Percentiles rank a stretch among this genome's conserved stretches.
Evolutionary conservation across 495 filamentous ascomycete genomes (phyloP).

Genomic region (Beverwykella pulmonaria): DNA sequence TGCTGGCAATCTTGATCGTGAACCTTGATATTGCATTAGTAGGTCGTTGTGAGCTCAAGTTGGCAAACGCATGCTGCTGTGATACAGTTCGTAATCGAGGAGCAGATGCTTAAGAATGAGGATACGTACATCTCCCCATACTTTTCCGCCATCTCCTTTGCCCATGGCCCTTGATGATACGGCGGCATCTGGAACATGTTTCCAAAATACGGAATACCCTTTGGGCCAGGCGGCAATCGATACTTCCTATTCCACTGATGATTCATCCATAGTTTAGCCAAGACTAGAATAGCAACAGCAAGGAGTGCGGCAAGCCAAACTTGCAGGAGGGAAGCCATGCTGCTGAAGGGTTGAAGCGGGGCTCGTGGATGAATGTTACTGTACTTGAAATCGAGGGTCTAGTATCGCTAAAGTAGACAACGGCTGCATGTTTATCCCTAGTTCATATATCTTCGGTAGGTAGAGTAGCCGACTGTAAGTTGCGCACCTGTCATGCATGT

Average conservation of each 20-base stretch:
- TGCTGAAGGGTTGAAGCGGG: neutral
- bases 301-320: neutral
- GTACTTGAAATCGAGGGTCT: no score
- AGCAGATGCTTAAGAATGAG: neutral
- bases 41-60: neutral
- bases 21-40: conserved; percentile 5
- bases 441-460: neutral
- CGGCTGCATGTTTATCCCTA: neutral
- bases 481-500: neutral
- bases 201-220: conserved; percentile 18
- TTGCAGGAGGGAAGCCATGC: neutral
- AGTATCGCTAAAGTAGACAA: neutral
- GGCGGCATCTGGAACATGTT: conserved; percentile 30
- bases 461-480: neutral
- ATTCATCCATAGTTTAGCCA: conserved; percentile 12
- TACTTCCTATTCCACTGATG: conserved; percentile 19
- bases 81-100: neutral
- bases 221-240: conserved; percentile 9
- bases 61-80: neutral
- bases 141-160: conserved; percentile 22
- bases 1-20: conserved; percentile 37
- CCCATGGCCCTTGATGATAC: conserved; percentile 24
- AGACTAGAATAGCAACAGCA: neutral
- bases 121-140: conserved; percentile 24
- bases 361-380: no score